Evolutionary conservation across 1,284 basidiomycete genomes (phyloP).

Genomic region (Takashimella tepidaria): DNA sequence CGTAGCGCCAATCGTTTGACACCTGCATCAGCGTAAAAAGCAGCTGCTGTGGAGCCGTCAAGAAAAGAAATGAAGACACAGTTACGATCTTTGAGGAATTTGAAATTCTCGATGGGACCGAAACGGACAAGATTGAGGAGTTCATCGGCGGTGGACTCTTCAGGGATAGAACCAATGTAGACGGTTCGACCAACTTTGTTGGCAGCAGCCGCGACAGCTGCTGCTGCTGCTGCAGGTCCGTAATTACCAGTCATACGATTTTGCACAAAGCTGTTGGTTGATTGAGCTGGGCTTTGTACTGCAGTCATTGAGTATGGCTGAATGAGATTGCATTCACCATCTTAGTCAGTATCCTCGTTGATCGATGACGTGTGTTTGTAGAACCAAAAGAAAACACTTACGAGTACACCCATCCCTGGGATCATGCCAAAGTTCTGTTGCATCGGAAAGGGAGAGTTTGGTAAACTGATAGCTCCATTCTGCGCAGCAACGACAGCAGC

Average conservation of each 20-base stretch:
- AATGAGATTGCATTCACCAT: too few species aligned
- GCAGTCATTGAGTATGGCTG: neutral
- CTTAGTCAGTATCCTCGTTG: too few species aligned
- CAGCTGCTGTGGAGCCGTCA: constrained; percentile 80
- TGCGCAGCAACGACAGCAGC: neutral
- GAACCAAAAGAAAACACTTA: neutral
- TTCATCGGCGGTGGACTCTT: constrained; percentile 95
- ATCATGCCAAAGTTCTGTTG: neutral
- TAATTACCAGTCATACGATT: constrained; percentile 54
- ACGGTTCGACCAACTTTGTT: constrained; percentile 79
- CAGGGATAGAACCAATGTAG: constrained; percentile 92
- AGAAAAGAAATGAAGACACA: constrained; percentile 98
- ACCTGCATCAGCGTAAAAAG: constrained; percentile 89
- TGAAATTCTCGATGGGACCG: constrained; percentile 91
- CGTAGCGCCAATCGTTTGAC: constrained; percentile 87
- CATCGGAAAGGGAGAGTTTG: neutral
- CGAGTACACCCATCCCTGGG: neutral
- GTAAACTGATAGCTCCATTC: neutral
- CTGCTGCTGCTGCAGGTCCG: constrained; percentile 61
- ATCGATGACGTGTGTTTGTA: too few species aligned
- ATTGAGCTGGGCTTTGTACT: neutral
- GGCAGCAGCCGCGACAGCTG: constrained; percentile 64
- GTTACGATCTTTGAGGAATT: constrained; percentile 93
- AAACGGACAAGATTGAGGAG: constrained; percentile 96
- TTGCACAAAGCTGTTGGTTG: neutral